phyloP scores from a whole-genome alignment of 176 grass and related monocot genomes.

The Bromus sterilis region DNA sequence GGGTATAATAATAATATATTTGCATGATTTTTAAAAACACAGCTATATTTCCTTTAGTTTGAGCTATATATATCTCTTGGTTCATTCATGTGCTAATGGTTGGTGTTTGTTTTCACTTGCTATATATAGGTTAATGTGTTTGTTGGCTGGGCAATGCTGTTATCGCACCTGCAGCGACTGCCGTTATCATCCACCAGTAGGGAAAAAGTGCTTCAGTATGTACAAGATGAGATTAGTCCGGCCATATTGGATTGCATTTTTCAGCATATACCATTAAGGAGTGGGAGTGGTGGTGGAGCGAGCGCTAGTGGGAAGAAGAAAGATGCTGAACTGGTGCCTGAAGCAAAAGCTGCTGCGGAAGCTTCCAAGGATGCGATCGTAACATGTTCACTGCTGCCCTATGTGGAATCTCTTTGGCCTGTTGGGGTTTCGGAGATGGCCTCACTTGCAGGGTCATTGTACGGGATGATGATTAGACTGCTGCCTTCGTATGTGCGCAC shows the following conservation, averaged over 20 bases:
- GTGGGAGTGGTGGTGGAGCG: neutral
- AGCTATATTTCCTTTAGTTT: neutral
- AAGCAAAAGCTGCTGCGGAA: conserved; percentile 67
- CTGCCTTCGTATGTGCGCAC: conserved; percentile 81
- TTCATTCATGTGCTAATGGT: conserved; percentile 5
- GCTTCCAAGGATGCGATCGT: conserved; percentile 59
- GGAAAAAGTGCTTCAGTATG: conserved; percentile 61
- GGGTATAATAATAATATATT: conserved; percentile 42
- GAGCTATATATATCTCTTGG: neutral
- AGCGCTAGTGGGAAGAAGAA: conserved; percentile 56
- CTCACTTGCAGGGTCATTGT: conserved; percentile 72
- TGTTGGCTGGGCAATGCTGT: conserved; percentile 66
- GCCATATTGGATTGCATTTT: conserved; percentile 82
- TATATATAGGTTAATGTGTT: conserved; percentile 60
- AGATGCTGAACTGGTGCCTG: conserved; percentile 56
- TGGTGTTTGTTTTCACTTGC: conserved; percentile 6
- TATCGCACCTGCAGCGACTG: conserved; percentile 58
- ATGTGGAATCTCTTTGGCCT: conserved; percentile 73
- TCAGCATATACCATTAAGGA: conserved; percentile 81
- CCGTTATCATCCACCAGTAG: conserved; percentile 47
- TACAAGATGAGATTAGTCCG: conserved; percentile 73
- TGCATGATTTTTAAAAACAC: neutral
- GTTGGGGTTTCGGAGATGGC: conserved; percentile 57
- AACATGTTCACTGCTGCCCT: conserved; percentile 54
- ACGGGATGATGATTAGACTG: conserved; percentile 88